Percentiles rank a stretch among this genome's conserved stretches.
phyloP scores from a whole-genome alignment of 2,329 filamentous ascomycete genomes.

The Apiospora pterosperma region DNA sequence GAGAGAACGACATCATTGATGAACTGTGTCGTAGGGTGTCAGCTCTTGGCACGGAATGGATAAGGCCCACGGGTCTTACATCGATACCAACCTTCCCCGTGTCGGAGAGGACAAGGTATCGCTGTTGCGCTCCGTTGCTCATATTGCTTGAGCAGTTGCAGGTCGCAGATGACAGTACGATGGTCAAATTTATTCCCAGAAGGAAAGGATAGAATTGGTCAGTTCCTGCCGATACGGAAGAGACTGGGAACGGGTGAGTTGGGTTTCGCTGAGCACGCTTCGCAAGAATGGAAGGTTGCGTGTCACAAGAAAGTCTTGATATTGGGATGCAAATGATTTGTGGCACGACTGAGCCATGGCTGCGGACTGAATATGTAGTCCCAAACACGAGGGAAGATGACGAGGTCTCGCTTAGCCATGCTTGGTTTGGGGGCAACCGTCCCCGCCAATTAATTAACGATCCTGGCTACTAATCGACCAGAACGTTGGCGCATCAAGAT shows the following conservation, averaged over 20 bases:
- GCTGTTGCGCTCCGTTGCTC: not conserved
- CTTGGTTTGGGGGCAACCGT: not conserved
- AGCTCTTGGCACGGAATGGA: not conserved
- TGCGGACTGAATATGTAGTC: not conserved
- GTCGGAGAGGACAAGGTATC: not conserved
- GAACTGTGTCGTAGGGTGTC: not conserved
- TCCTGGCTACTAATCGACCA: not conserved
- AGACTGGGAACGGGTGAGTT: not conserved
- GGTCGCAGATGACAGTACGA: no score
- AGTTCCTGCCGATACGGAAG: not conserved
- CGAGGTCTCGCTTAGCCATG: not conserved
- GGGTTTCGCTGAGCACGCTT: not conserved
- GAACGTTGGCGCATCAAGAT: not conserved
- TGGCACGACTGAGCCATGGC: not conserved
- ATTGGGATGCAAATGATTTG: not conserved
- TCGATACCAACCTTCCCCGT: not conserved
- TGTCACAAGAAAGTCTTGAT: not conserved
- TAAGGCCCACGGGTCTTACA: not conserved
- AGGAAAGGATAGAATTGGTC: not conserved
- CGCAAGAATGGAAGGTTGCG: not conserved
- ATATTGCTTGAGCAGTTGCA: no score
- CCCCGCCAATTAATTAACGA: not conserved
- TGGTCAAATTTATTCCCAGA: not conserved
- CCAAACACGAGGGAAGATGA: not conserved
- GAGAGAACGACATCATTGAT: not conserved